These are phyloP conservation scores for Boechera divaricarpa DNA, from an alignment of 345 rosid genomes.

Conservation along the genomic window DNA sequence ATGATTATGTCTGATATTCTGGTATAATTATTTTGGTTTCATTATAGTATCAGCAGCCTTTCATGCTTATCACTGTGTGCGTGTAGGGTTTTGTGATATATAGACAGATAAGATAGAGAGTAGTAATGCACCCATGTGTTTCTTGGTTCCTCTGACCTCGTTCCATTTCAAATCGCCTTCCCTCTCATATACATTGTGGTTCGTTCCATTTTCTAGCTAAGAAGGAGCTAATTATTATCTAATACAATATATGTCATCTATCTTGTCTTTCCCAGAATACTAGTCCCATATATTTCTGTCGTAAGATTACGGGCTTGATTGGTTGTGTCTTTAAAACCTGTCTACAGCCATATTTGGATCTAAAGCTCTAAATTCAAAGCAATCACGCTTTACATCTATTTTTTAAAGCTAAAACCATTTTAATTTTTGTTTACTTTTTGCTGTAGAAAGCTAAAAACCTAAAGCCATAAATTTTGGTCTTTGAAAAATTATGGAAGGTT, in stretches of 20 bases:
- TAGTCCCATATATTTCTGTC: not conserved
- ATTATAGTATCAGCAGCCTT: not conserved
- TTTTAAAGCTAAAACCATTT: too few species aligned
- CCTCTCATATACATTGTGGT: not conserved
- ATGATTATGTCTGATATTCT: not conserved
- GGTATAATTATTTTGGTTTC: not conserved
- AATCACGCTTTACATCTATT: too few species aligned
- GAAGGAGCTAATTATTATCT: not conserved
- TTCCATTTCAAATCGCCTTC: not conserved
- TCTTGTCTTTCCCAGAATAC: not conserved
- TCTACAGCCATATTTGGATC: too few species aligned
- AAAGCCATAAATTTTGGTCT: too few species aligned
- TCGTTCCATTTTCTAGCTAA: not conserved
- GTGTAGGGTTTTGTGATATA: not conserved
- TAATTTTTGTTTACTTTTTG: too few species aligned
- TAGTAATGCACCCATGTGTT: constrained; percentile 3
- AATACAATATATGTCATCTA: not conserved
- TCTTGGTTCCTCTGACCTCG: not conserved
- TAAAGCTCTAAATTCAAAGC: too few species aligned
- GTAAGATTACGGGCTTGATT: not conserved
- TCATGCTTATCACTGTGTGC: not conserved
- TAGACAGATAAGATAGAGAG: constrained; percentile 3
- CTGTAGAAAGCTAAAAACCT: too few species aligned
- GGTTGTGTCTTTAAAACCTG: too few species aligned
- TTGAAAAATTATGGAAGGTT: too few species aligned